phyloP scores from a whole-genome alignment of 2,329 filamentous ascomycete genomes.

The Trichoderma afroharzianum region DNA sequence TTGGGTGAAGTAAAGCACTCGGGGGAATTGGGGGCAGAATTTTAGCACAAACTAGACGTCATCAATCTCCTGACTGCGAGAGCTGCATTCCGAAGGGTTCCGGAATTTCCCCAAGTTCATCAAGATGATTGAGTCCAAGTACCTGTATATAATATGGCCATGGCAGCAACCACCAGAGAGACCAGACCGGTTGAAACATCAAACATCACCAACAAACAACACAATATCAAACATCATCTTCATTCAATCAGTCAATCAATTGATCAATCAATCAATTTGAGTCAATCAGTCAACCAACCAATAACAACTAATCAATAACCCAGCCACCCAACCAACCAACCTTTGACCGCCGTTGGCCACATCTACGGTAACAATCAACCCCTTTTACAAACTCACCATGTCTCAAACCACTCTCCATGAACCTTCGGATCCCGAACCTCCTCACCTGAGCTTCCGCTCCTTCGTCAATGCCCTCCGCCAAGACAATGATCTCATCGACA shows the following conservation, averaged over 20 bases:
- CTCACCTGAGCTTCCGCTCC: conserved; percentile 40
- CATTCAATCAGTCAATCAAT: background rate
- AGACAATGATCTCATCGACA: conserved; percentile 44
- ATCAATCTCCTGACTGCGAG: rapidly evolving
- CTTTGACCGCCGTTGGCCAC: background rate
- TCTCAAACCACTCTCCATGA: background rate
- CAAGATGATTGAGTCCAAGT: background rate
- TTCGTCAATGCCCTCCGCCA: conserved; percentile 42
- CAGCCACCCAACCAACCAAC: background rate
- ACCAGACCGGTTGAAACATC: background rate
- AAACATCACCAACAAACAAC: background rate
- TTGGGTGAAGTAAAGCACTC: background rate
- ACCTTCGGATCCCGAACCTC: background rate
- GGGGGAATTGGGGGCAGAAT: background rate
- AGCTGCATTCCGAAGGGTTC: background rate
- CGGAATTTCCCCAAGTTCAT: background rate
- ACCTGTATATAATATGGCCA: background rate
- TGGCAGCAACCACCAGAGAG: background rate
- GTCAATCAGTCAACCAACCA: background rate
- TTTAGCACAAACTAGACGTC: background rate
- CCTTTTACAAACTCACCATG: background rate
- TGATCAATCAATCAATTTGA: background rate
- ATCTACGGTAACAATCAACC: background rate
- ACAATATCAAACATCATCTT: background rate
- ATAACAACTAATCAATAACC: background rate